Conservation (phyloP, 306 rosid species). For the Quercus aquifolioides region DNA sequence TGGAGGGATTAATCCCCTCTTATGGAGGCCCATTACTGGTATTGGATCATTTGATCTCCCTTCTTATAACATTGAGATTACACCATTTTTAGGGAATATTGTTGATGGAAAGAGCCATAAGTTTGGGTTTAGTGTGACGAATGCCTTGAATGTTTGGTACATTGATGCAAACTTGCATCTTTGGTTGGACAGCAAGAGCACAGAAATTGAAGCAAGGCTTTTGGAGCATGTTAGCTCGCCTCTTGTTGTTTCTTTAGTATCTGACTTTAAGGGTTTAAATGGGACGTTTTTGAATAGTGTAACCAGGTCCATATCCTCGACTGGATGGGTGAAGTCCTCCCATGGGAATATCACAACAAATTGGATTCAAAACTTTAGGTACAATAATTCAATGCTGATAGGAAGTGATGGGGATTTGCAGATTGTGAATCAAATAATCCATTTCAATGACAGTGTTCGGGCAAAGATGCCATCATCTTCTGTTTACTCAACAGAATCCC, state of each 20-base stretch:
- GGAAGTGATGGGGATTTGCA: slow-evolving; percentile 48
- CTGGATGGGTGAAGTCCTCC: slow-evolving; percentile 79
- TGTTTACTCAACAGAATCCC: slow-evolving; percentile 27
- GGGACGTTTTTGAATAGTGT: slow-evolving; percentile 62
- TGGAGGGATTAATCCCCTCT: slow-evolving; percentile 84
- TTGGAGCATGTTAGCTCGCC: slow-evolving; percentile 38
- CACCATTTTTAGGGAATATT: slow-evolving; percentile 64
- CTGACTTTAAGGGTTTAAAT: slow-evolving; percentile 53
- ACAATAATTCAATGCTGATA: slow-evolving; percentile 51
- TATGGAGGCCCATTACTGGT: slow-evolving; percentile 92
- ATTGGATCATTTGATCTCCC: slow-evolving; percentile 88
- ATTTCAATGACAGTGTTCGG: slow-evolving; percentile 39
- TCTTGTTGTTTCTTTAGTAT: slow-evolving; percentile 36
- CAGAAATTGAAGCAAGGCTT: slow-evolving; percentile 57
- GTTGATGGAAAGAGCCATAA: slow-evolving; percentile 65
- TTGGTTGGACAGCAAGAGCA: slow-evolving; percentile 68
- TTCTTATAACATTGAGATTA: slow-evolving; percentile 81
- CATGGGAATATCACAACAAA: slow-evolving; percentile 61
- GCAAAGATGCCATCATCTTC: slow-evolving; percentile 29
- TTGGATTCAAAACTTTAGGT: slow-evolving; percentile 49
- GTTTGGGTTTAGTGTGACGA: slow-evolving; percentile 69
- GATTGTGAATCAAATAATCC: slow-evolving; percentile 57
- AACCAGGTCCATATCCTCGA: slow-evolving; percentile 49
- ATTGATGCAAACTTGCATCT: slow-evolving; percentile 84
- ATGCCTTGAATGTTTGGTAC: slow-evolving; percentile 87